Conservation (phyloP, 1,139 yeast genomes). For the Wickerhamomyces sp. region DNA sequence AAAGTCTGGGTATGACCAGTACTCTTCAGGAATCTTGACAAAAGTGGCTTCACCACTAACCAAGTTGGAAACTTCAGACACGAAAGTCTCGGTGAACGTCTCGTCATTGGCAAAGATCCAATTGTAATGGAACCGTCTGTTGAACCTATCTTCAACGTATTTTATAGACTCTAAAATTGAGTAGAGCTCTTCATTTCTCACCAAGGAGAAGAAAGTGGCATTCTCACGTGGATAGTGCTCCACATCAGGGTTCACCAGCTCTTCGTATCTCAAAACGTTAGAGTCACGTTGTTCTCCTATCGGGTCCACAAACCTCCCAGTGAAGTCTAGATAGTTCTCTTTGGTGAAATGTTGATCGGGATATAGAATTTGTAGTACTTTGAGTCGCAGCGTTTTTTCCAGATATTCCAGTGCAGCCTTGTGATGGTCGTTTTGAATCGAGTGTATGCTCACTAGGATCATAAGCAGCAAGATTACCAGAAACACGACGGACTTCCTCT, state of each 20-base stretch:
- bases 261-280: conserved; percentile 4
- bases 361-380: conserved; percentile 18
- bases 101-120: conserved; percentile 60
- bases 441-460: conserved; percentile 5
- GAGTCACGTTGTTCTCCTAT: conserved; percentile 4
- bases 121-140: conserved; percentile 47
- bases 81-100: conserved; percentile 47
- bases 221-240: conserved; percentile 29
- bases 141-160: conserved; percentile 52
- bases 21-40: conserved; percentile 58
- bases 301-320: conserved; percentile 16
- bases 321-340: conserved; percentile 15
- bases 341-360: conserved; percentile 19
- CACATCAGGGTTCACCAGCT: conserved; percentile 1
- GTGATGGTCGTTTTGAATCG: conserved; percentile 18
- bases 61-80: conserved; percentile 33
- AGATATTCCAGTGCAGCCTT: conserved; percentile 15
- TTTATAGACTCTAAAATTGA: conserved; percentile 45
- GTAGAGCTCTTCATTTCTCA: conserved; percentile 46
- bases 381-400: conserved; percentile 15
- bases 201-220: conserved; percentile 53
- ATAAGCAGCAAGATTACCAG: neutral
- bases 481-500: neutral
- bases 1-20: conserved; percentile 71
- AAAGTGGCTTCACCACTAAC: conserved; percentile 61